Evolutionary conservation across 1,284 basidiomycete genomes (phyloP).

Genomic region (Tranzscheliella williamsii): DNA sequence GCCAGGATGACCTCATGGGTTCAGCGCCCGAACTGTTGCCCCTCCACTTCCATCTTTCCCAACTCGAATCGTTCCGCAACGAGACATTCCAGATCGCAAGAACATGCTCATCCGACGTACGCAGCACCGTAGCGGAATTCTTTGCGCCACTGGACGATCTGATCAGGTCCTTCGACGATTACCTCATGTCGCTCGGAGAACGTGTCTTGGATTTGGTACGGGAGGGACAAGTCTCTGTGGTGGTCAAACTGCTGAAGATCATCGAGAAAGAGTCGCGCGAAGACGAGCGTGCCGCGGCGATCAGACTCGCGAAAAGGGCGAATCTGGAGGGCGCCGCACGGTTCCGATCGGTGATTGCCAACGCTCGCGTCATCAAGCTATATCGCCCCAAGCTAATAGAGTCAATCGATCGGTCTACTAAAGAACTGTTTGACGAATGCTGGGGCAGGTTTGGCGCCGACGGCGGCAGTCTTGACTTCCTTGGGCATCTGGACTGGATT

Average conservation of each 20-base stretch:
- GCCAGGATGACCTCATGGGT: conserved; percentile 74
- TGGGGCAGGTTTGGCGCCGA: conserved; percentile 67
- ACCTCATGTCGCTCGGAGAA: conserved; percentile 77
- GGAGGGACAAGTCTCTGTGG: conserved; percentile 77
- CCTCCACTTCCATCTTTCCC: conserved; percentile 84
- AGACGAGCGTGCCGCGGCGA: conserved; percentile 95
- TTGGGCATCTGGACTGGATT: conserved; percentile 82
- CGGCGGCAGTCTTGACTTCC: conserved; percentile 72
- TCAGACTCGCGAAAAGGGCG: conserved; percentile 91
- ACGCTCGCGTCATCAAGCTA: conserved; percentile 88
- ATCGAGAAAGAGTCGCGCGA: conserved; percentile 88
- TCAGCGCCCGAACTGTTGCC: conserved; percentile 83
- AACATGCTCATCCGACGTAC: conserved; percentile 71
- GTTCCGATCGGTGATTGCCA: conserved; percentile 52
- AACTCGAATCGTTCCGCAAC: conserved; percentile 90
- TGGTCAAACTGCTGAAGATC: conserved; percentile 90
- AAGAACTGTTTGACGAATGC: conserved; percentile 73
- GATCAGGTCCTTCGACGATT: conserved; percentile 81
- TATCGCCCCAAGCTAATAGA: conserved; percentile 89
- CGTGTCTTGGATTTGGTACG: conserved; percentile 77
- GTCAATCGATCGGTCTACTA: conserved; percentile 77
- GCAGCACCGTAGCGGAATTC: conserved; percentile 73
- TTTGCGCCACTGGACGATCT: conserved; percentile 86
- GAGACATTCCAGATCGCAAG: conserved; percentile 55
- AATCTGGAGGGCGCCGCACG: conserved; percentile 64